Evolutionary conservation across 768 basidiomycete species (phyloP), one percentile per base, ranked within the genome.

Genomic region (Myochromella boudieri): DNA sequence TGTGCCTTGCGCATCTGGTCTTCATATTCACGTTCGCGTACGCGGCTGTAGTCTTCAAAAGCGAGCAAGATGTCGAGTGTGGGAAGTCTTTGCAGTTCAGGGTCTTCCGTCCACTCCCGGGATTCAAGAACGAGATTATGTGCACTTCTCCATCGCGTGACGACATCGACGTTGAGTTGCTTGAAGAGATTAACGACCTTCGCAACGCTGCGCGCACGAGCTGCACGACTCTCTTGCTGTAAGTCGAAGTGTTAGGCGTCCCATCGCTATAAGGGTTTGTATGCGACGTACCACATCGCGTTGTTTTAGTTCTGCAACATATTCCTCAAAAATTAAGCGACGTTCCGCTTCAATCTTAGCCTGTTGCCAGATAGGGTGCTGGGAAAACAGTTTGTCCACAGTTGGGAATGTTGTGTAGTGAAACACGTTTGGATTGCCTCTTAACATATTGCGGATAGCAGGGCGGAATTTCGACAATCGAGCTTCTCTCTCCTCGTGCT

Each of bases 21-120:
- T 48, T 95, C 92, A 53, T 91, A 91, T 61, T 95, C 94, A 43
- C 89, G 78, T 66, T 97, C 93, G 26, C 91, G 80, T 12, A 92
- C 84, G 46, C 87, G 82, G 49, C 91, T 88, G 61, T 95, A 95
- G 62, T 95, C 93, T 63, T 99, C 97, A 56, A 94, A 98, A 0
- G 92, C 89, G 28, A 90, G 79, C 18, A 99, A 75, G 48, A 98
- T 88, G 60, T 98, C 97, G 28, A 98, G 75, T 1, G 87, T 87
- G 9, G 95, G 95, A 32, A 97, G 75, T 58, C 78, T 84, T 52
- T 81, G 85, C 40, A 99, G 71, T 51, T 93, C 88, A 0, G 72
- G 56, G 57, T 98, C 93, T 21, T 68, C 65, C 36, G 76, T 79
- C 86, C 89, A 99, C 37, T 87, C 86, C 0, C 84, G 78, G 1